phyloP scores from a whole-genome alignment of 2,329 filamentous ascomycete genomes.

The Ophidiomyces ophidiicola region DNA sequence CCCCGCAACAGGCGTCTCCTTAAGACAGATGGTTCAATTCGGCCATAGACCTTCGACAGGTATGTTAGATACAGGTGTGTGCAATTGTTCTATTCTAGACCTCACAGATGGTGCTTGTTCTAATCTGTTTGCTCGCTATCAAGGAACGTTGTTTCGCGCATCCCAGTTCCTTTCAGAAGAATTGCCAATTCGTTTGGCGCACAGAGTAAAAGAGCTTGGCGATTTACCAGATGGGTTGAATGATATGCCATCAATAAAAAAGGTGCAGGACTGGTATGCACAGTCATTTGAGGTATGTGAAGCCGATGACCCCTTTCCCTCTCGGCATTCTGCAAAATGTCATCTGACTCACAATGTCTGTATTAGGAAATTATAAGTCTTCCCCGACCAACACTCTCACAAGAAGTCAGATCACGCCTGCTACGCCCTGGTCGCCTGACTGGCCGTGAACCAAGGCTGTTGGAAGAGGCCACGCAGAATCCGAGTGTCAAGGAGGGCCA shows the following conservation, averaged over 20 bases:
- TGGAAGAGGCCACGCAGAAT: slow-evolving; percentile 76
- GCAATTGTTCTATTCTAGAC: neutral
- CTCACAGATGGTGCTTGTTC: neutral
- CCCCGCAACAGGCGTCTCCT: slow-evolving; percentile 86
- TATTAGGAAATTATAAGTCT: slow-evolving; percentile 74
- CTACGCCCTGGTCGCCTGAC: slow-evolving; percentile 40
- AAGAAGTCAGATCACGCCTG: slow-evolving; percentile 67
- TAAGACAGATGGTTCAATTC: slow-evolving; percentile 99
- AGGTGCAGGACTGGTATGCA: slow-evolving; percentile 95
- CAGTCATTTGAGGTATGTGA: slow-evolving; percentile 91
- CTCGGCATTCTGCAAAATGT: slow-evolving; percentile 19
- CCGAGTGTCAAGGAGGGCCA: slow-evolving; percentile 78
- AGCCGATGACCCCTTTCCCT: slow-evolving; percentile 9
- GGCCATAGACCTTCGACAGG: slow-evolving; percentile 85
- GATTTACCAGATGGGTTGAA: slow-evolving; percentile 89
- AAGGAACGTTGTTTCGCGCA: slow-evolving; percentile 89
- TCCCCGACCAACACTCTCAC: slow-evolving; percentile 60
- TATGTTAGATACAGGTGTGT: slow-evolving; percentile 33
- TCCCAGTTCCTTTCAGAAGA: slow-evolving; percentile 98
- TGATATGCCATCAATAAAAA: slow-evolving; percentile 93
- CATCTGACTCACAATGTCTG: slow-evolving; percentile 4
- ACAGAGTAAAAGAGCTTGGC: slow-evolving; percentile 87
- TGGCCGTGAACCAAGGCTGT: slow-evolving; percentile 51
- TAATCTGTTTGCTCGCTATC: neutral
- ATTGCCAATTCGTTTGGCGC: slow-evolving; percentile 87